Conservation (phyloP, 1,284 basidiomycete species). For the Cerrena zonata region DNA sequence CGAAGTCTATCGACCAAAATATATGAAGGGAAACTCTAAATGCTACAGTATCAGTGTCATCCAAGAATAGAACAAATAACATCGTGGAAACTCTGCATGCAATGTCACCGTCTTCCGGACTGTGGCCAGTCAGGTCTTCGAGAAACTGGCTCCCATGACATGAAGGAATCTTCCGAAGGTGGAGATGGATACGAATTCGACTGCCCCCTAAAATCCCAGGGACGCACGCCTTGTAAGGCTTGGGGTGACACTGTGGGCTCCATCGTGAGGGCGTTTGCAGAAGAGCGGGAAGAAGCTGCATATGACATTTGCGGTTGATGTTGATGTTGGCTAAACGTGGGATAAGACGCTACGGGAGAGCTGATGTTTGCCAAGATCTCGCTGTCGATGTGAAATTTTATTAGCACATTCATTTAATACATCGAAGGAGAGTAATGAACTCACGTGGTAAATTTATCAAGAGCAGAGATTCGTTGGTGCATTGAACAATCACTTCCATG, state of each 20-base stretch:
- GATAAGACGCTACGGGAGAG: slow-evolving; percentile 13
- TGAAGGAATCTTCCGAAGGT: slow-evolving; percentile 39
- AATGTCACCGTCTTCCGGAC: not conserved
- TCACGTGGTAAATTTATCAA: slow-evolving; percentile 55
- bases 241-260: slow-evolving; percentile 20
- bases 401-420: slow-evolving; percentile 10
- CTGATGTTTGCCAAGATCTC: slow-evolving; percentile 33
- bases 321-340: slow-evolving; percentile 6
- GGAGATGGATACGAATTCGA: slow-evolving; percentile 20
- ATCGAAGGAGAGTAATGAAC: slow-evolving; percentile 18
- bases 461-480: slow-evolving; percentile 47
- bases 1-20: too few species aligned
- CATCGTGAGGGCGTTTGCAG: not conserved
- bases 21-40: slow-evolving; percentile 1
- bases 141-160: slow-evolving; percentile 39
- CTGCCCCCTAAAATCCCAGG: slow-evolving; percentile 26
- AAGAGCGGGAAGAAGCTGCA: not conserved
- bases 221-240: slow-evolving; percentile 24
- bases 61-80: not conserved
- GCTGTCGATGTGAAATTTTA: slow-evolving; percentile 22
- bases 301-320: too few species aligned
- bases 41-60: not conserved
- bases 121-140: slow-evolving; percentile 19
- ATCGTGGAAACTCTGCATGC: not conserved
- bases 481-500: slow-evolving; percentile 43